Evolutionary conservation across 2,329 filamentous ascomycete genomes (phyloP), one percentile per base, ranked within the genome.

Genomic region (Sporothrix brasiliensis): DNA sequence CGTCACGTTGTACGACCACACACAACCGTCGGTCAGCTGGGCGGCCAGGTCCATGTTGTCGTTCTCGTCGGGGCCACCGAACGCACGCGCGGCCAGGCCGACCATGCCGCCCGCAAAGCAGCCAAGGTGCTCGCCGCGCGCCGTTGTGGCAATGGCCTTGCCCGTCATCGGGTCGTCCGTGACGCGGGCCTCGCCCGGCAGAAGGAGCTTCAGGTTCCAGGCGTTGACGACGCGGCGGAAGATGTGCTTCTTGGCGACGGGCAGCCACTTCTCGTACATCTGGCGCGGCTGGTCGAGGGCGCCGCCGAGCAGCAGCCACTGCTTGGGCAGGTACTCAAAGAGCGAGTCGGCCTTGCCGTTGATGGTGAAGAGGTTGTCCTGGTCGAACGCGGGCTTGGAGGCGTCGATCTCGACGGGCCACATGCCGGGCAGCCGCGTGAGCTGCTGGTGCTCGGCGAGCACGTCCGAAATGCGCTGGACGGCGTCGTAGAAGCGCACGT

Each of bases 71-170:
- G 83, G 81, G 2, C 85, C 82, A 60, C 84, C 77, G 75, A 90
- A 89, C 47, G 89, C 81, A 71, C 85, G 87, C 1, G 87, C 83
- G 14, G 84, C 88, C 72, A 91, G 82, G 11, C 82, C 88, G 4
- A 90, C 85, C 88, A 91, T 90, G 34, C 88, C 89, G 16, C 88
- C 88, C 1, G 83, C 82, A 74, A 90, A 91, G 76, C 88, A 91
- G 13, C 84, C 84, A 2, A 89, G 79, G 77, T 91, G 89, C 50
- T 86, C 86, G 13, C 81, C 78, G 61, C 78, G 78, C 1, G 79
- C 75, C 1, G 79, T 78, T 27, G 74, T 77, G 24, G 74, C 75
- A 71, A 76, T 71, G 27, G 71, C 63, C 24, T 74, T 67, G 7
- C 75, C 76, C 4, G 75, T 73, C 19, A 75, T 72, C 2, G 75